Conservation (phyloP, 352 stramenopile species). For the Globisporangium middletonii region DNA sequence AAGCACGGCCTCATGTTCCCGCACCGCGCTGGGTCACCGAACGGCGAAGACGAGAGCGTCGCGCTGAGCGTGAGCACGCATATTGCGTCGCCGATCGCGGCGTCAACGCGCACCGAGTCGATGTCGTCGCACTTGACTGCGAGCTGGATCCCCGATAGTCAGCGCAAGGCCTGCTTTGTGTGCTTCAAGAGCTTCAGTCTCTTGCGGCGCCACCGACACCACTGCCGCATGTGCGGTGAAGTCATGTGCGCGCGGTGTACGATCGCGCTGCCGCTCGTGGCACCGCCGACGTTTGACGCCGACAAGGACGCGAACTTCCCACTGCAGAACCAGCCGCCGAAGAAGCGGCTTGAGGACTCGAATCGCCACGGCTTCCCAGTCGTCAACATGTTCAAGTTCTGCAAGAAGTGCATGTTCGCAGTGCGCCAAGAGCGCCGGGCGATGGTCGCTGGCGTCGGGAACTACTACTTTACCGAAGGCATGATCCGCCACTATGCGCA, state of each 20-base stretch:
- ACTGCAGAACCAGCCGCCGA: conserved; percentile 31
- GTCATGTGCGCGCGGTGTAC: conserved; percentile 68
- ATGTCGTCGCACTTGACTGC: conserved; percentile 21
- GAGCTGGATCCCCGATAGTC: conserved; percentile 52
- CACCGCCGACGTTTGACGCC: conserved; percentile 18
- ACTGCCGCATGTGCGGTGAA: conserved; percentile 75
- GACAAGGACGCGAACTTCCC: conserved; percentile 12
- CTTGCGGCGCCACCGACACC: conserved; percentile 55
- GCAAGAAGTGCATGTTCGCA: conserved; percentile 71
- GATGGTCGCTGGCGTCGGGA: conserved; percentile 31
- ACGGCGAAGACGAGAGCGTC: neutral
- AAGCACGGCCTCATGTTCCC: conserved; percentile 71
- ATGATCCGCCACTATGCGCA: conserved; percentile 47
- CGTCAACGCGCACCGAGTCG: conserved; percentile 7
- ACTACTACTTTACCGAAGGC: conserved; percentile 39
- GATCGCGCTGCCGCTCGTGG: conserved; percentile 57
- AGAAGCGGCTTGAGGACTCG: conserved; percentile 34
- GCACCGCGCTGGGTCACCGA: conserved; percentile 12
- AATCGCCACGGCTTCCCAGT: conserved; percentile 42
- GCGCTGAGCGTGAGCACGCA: conserved; percentile 30
- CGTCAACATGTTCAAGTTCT: conserved; percentile 66
- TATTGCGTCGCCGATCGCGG: conserved; percentile 20
- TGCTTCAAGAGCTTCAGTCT: conserved; percentile 70
- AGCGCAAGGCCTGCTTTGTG: conserved; percentile 56
- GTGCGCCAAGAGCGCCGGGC: conserved; percentile 61